Conservation (phyloP, 352 stramenopile genomes). For the Plasmopara muralis region DNA sequence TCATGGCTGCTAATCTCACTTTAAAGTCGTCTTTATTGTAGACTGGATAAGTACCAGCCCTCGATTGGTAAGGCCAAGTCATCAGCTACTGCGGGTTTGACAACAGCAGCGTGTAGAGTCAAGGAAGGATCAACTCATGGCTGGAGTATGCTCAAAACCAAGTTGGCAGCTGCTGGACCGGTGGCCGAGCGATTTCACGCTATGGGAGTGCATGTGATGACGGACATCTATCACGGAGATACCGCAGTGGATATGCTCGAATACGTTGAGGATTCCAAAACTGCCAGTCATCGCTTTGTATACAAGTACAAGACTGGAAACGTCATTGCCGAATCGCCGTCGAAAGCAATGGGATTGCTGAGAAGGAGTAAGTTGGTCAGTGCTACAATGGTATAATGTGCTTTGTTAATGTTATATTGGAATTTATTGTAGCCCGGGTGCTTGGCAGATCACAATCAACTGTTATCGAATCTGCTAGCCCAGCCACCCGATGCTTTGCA, state of each 20-base stretch:
- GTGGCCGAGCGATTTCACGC: slow-evolving; percentile 71
- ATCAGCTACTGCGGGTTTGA: slow-evolving; percentile 31
- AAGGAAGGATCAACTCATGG: slow-evolving; percentile 72
- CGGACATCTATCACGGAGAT: slow-evolving; percentile 61
- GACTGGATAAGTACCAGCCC: slow-evolving; percentile 66
- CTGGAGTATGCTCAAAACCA: slow-evolving; percentile 77
- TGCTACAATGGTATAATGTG: background rate
- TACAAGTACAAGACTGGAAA: slow-evolving; percentile 41
- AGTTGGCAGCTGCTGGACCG: slow-evolving; percentile 54
- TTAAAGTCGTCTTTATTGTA: slow-evolving; percentile 13
- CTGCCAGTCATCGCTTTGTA: slow-evolving; percentile 47
- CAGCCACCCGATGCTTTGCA: slow-evolving; percentile 42
- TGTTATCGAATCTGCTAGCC: slow-evolving; percentile 7
- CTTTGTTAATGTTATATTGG: background rate
- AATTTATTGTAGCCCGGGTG: slow-evolving; percentile 16
- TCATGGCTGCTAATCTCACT: slow-evolving; percentile 3
- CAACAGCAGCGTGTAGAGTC: slow-evolving; percentile 29
- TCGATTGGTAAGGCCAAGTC: slow-evolving; percentile 68
- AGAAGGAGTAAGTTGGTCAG: slow-evolving; percentile 37
- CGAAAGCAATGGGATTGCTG: slow-evolving; percentile 28
- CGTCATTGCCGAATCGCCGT: slow-evolving; percentile 8
- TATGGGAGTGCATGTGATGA: slow-evolving; percentile 67
- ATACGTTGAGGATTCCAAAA: slow-evolving; percentile 38
- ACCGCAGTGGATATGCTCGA: slow-evolving; percentile 40
- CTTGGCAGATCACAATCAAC: slow-evolving; percentile 25